These are phyloP conservation scores for Pisolithus albus DNA, from an alignment of 768 basidiomycete genomes.

Conservation along the genomic window DNA sequence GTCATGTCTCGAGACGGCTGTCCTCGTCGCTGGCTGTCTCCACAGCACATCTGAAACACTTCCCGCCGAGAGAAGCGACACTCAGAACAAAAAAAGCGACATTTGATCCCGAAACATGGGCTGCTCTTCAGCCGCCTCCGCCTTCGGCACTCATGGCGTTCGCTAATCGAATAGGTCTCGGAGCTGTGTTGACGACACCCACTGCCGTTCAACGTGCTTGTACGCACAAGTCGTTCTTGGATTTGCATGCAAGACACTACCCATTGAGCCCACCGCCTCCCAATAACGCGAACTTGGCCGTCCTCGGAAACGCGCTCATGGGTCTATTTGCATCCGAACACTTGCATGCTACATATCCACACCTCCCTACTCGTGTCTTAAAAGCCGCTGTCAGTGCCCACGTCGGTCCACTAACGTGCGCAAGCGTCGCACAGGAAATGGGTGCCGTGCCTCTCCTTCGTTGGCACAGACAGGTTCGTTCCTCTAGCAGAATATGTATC, in stretches of 20 bases:
- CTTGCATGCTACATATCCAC: conserved; percentile 51
- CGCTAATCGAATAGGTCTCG: conserved; percentile 52
- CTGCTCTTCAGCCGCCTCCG: conserved; percentile 56
- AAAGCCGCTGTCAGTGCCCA: conserved; percentile 91
- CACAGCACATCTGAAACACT: too few relatives aligned
- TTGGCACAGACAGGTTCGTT: conserved; percentile 69
- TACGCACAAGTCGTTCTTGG: conserved; percentile 68
- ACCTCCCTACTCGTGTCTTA: conserved; percentile 84
- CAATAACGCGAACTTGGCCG: conserved; percentile 67
- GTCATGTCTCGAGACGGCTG: conserved; percentile 53
- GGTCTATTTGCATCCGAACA: conserved; percentile 82
- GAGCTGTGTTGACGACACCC: conserved; percentile 43
- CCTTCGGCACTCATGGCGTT: conserved; percentile 63
- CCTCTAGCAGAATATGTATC: not conserved
- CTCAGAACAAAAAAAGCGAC: too few relatives aligned
- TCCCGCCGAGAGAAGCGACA: too few relatives aligned
- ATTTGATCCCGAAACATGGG: conserved; percentile 48
- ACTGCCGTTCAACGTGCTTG: conserved; percentile 52
- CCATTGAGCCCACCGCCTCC: conserved; percentile 43
- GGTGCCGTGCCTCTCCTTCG: conserved; percentile 71
- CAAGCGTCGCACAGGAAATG: conserved; percentile 79
- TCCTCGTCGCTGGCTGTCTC: conserved; percentile 24
- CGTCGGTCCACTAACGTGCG: conserved; percentile 80
- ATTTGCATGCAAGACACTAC: conserved; percentile 48
- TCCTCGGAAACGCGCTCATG: conserved; percentile 75